Evolutionary conservation across 1,139 yeast species (phyloP), one percentile per base, ranked within the genome.

Genomic region (Yamadazyma conglobata): DNA sequence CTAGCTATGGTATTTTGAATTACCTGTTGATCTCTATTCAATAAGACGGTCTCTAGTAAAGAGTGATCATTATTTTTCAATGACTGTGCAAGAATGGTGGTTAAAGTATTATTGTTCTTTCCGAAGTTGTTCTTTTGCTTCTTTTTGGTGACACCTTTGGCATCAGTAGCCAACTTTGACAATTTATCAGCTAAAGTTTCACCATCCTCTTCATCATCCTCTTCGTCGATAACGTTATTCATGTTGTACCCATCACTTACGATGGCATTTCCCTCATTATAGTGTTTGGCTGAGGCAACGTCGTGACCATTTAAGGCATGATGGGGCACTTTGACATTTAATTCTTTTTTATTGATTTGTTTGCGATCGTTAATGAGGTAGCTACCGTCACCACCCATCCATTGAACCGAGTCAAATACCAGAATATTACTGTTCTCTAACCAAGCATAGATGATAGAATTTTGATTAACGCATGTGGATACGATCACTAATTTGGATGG

Each of bases 11-110:
- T 84, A 28, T 76, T 72, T 52, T 79, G 79, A 40, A 91, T 81
- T 25, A 85, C 74, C 10, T 64, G 66, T 39, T 84, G 85, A 51
- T 91, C 95, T 33, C 79, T 73, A 44, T 79, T 81, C 40, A 74
- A 70, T 44, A 93, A 68, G 8, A 94, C 95, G 1, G 87, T 76
- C 54, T 93, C 97, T 38, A 83, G 61, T 30, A 82, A 60, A 1
- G 84, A 57, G 44, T 77, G 84, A 48, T 83, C 93, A 45, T 80
- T 81, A 17, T 83, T 77, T 46, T 73, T 77, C 39, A 83, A 65
- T 0, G 91, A 80, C 56, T 83, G 93, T 1, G 86, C 61, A 33
- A 83, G 63, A 8, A 82, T 73, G 3, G 78, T 73, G 2, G 88
- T 73, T 35, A 82, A 68, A 2, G 83, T 70, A 10, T 74, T 64